Conservation (phyloP, 2,329 filamentous ascomycete species). For the Sclerotiophoma versabilis region DNA sequence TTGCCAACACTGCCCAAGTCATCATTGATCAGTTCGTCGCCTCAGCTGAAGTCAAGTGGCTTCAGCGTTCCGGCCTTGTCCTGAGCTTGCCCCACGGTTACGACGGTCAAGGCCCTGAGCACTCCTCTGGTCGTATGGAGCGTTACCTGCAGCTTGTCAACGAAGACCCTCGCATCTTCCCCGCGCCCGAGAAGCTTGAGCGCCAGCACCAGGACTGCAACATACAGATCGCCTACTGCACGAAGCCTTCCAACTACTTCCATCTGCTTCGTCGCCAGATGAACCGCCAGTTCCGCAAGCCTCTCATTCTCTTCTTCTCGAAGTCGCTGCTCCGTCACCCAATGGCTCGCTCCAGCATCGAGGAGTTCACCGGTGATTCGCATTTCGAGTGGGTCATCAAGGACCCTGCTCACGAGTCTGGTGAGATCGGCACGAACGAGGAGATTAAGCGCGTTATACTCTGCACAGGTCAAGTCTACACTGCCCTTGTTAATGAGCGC, state of each 20-base stretch:
- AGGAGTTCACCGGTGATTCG: slow-evolving; percentile 88
- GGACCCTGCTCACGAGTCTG: slow-evolving; percentile 81
- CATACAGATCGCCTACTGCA: slow-evolving; percentile 98
- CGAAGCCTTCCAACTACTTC: slow-evolving; percentile 94
- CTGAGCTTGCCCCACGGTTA: slow-evolving; percentile 98
- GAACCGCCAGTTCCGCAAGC: slow-evolving; percentile 99
- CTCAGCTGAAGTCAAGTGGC: slow-evolving; percentile 97
- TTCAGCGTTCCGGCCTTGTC: slow-evolving; percentile 95
- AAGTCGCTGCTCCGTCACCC: slow-evolving; percentile 96
- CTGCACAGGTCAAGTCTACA: slow-evolving; percentile 94
- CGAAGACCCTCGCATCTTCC: slow-evolving; percentile 95
- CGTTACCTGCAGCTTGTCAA: slow-evolving; percentile 97
- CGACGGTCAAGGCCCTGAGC: slow-evolving; percentile 96
- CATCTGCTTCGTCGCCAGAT: slow-evolving; percentile 96
- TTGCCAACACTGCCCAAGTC: slow-evolving; percentile 98
- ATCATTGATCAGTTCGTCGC: slow-evolving; percentile 99
- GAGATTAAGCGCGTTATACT: slow-evolving; percentile 94
- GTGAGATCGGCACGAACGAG: slow-evolving; percentile 77
- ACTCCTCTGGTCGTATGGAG: slow-evolving; percentile 96
- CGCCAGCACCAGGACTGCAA: slow-evolving; percentile 99
- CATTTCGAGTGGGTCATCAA: slow-evolving; percentile 98
- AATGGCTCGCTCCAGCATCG: slow-evolving; percentile 84
- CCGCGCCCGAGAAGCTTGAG: slow-evolving; percentile 83
- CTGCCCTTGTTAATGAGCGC: slow-evolving; percentile 88
- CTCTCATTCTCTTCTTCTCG: slow-evolving; percentile 97